Evolutionary conservation across 2,329 filamentous ascomycete genomes (phyloP).

Genomic region (Alternaria novae-zelandiae): DNA sequence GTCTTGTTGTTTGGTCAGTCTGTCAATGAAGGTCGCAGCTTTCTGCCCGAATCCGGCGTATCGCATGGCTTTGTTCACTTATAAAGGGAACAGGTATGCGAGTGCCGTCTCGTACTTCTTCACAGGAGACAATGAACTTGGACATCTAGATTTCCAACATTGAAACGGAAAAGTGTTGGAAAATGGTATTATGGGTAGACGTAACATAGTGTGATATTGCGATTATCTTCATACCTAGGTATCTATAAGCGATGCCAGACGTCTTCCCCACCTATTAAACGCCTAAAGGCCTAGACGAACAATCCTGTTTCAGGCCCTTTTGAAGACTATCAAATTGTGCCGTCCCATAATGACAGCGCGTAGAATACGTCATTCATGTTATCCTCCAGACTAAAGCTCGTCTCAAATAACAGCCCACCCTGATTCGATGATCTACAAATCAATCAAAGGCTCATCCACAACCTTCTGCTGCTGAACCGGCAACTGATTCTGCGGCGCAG

Average conservation of each 20-base stretch:
- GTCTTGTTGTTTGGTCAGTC: neutral
- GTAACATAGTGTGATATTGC: neutral
- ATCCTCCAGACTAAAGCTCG: neutral
- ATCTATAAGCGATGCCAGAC: neutral
- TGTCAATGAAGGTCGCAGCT: neutral
- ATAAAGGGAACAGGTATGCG: fast-evolving
- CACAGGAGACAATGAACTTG: neutral
- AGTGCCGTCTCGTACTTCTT: neutral
- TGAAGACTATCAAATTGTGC: neutral
- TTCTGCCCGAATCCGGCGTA: neutral
- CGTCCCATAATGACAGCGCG: neutral
- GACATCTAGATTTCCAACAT: no score
- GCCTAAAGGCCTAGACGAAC: neutral
- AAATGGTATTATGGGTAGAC: neutral
- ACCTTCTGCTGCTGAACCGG: constrained; percentile 55
- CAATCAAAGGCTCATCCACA: constrained; percentile 80
- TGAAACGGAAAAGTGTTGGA: no score
- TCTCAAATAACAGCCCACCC: neutral
- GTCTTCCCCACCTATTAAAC: neutral
- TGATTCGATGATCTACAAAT: constrained; percentile 60
- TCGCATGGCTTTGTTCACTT: neutral
- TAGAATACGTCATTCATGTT: neutral
- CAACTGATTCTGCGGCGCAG: constrained; percentile 66
- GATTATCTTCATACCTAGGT: neutral
- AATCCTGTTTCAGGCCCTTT: neutral